Evolutionary conservation across 1,284 basidiomycete species (phyloP).

Genomic region (Trametes pubescens): DNA sequence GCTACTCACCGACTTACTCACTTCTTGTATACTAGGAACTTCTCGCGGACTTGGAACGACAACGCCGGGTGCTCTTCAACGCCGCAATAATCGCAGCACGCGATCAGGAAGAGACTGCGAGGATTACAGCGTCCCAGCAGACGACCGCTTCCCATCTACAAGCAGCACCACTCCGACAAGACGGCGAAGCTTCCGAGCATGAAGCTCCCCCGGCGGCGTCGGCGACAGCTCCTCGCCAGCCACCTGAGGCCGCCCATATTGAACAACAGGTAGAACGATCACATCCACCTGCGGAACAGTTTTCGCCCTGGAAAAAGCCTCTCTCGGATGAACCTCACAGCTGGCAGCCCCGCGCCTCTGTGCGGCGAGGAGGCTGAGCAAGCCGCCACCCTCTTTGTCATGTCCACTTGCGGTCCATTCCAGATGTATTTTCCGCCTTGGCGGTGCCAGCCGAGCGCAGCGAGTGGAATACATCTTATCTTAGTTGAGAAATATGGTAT

Average conservation of each 20-base stretch:
- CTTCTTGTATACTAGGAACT: slow-evolving; percentile 36
- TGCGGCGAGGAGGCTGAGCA: slow-evolving; percentile 23
- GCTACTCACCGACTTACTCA: neutral
- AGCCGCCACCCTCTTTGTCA: no score
- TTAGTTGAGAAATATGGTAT: no score
- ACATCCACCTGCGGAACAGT: slow-evolving; percentile 2
- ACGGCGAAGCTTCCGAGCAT: neutral
- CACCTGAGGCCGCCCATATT: neutral
- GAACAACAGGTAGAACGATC: neutral
- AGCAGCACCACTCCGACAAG: neutral
- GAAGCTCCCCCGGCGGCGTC: neutral
- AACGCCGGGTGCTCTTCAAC: slow-evolving; percentile 35
- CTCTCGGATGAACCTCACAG: slow-evolving; percentile 28
- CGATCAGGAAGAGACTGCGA: slow-evolving; percentile 36
- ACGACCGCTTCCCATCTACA: slow-evolving; percentile 15
- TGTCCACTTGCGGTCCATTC: neutral
- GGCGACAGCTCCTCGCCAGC: neutral
- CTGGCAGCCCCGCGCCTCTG: slow-evolving; percentile 24
- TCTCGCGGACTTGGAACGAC: slow-evolving; percentile 39
- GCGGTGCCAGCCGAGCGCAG: no score
- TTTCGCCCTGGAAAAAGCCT: slow-evolving; percentile 30
- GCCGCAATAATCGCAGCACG: slow-evolving; percentile 42
- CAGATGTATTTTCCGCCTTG: no score
- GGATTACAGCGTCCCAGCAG: slow-evolving; percentile 28
- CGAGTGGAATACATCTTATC: no score